Evolutionary conservation across 2,329 filamentous ascomycete genomes (phyloP), one percentile per base, ranked within the genome.

Genomic region (Sporothrix globosa): DNA sequence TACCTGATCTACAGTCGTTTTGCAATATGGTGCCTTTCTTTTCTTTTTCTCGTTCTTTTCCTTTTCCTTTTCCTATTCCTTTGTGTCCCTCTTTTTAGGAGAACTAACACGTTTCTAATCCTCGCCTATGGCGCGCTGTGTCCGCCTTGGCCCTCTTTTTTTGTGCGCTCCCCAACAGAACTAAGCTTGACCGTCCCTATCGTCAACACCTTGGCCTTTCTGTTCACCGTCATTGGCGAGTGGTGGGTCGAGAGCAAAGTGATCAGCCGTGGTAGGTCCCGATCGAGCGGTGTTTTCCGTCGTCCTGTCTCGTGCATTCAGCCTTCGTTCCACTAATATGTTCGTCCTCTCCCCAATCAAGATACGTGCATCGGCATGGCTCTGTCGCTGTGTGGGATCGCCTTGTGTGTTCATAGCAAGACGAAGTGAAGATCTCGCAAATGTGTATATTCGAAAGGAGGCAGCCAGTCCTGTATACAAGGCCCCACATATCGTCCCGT

Each of bases 241-340:
- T 98, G 94, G 93, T 96, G 91, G 84, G 93, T 95, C 0, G 95
- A 97, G 76, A 89, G 89, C 72, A 98, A 97, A 79, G 91, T 94
- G 1, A 97, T 98, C 73, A 92, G 90, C 75, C 86, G 88, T 83
- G 88, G 92, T 93, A 82, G 77, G 58, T 63, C 44, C 58, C 39
- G 39, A 63, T 17, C 6, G 39, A 46, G 39, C 46, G 39, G 39
- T 19, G 86, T 81, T 27, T 10, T 34, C 34, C 39, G 10, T 56
- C 2, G 10, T 9, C 19, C 41, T 58, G 21, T 21, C 53, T 67
- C 60, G 24, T 52, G 19, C 30, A 46, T 41, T 61, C 50, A 44
- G 24, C 21, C 66, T 56, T 24, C 9, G 34, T 34, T 41, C 53
- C n/a, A n/a, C 21, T 44, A 52, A 27, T 13, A 44, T 14, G 41